Percentiles rank a stretch among this genome's conserved stretches.
Conservation (phyloP, 345 rosid genomes). For the Pugionium cornutum region DNA sequence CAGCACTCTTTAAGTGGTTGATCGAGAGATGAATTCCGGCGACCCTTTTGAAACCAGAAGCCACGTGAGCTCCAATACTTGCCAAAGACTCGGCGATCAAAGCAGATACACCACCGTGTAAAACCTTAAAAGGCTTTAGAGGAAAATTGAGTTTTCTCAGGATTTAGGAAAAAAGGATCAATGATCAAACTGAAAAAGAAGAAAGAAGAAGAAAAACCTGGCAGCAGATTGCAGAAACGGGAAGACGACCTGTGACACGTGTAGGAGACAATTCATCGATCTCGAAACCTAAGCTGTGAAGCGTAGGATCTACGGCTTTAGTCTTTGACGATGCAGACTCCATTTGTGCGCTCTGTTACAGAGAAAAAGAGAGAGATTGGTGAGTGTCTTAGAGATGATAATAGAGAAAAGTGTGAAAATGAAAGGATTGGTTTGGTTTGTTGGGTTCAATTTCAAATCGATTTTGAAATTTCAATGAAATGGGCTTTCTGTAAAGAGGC, state of each 20-base stretch:
- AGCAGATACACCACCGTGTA: constrained; percentile 96
- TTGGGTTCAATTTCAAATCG: no score
- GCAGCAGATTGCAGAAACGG: constrained; percentile 55
- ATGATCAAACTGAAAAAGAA: not conserved
- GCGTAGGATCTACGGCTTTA: constrained; percentile 46
- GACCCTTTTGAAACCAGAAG: constrained; percentile 68
- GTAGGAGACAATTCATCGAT: constrained; percentile 53
- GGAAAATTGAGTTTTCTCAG: not conserved
- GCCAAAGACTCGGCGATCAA: constrained; percentile 82
- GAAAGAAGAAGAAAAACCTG: constrained; percentile 46
- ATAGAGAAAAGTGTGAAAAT: no score
- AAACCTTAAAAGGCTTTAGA: constrained; percentile 81
- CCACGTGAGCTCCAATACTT: constrained; percentile 90
- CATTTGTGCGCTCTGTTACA: constrained; percentile 25
- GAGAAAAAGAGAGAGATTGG: not conserved
- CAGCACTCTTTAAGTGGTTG: constrained; percentile 75
- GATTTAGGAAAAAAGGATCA: no score
- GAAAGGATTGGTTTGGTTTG: no score
- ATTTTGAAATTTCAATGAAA: no score
- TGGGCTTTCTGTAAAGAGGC: no score
- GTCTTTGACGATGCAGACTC: constrained; percentile 45
- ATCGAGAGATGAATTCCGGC: constrained; percentile 91
- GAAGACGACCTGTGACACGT: constrained; percentile 67
- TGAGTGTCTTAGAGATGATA: no score
- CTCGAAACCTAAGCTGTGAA: constrained; percentile 58